Evolutionary conservation across 345 rosid genomes (phyloP).

Genomic region (Eucalyptus tenuipes): DNA sequence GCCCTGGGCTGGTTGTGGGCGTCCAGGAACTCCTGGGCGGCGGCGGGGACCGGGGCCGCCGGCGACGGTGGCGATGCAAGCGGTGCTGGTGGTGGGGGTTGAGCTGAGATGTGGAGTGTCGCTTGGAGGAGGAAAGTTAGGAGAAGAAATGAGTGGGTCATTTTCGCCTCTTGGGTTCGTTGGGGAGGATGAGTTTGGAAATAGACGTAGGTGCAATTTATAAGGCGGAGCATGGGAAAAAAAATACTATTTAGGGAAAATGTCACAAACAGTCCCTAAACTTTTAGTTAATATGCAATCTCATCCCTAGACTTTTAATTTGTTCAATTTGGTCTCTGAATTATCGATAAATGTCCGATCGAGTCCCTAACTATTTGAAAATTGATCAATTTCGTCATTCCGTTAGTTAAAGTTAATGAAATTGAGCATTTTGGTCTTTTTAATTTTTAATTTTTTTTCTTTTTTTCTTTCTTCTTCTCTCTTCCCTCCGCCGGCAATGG

Average conservation of each 20-base stretch:
- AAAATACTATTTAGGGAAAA: neutral
- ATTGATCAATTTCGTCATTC: too few relatives aligned
- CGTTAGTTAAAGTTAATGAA: too few relatives aligned
- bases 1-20: conserved; percentile 75
- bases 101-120: conserved; percentile 5
- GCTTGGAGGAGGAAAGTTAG: conserved; percentile 5
- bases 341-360: too few relatives aligned
- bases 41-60: neutral
- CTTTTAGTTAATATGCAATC: too few relatives aligned
- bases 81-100: neutral
- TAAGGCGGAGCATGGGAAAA: neutral
- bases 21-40: conserved; percentile 39
- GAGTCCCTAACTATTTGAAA: too few relatives aligned
- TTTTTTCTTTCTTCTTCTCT: too few relatives aligned
- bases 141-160: conserved; percentile 18
- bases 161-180: neutral
- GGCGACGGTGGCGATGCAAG: neutral
- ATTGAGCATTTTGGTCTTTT: too few relatives aligned
- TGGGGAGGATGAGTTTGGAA: neutral
- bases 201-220: neutral
- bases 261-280: too few relatives aligned
- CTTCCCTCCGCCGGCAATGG: too few relatives aligned
- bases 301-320: too few relatives aligned
- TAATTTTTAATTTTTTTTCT: too few relatives aligned
- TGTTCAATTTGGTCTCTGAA: too few relatives aligned